A percentile compares a stretch with the other conserved stretches of the same genome.
Evolutionary conservation across 495 filamentous ascomycete species (phyloP).

Genomic region (Astrothelium macrocarpum): DNA sequence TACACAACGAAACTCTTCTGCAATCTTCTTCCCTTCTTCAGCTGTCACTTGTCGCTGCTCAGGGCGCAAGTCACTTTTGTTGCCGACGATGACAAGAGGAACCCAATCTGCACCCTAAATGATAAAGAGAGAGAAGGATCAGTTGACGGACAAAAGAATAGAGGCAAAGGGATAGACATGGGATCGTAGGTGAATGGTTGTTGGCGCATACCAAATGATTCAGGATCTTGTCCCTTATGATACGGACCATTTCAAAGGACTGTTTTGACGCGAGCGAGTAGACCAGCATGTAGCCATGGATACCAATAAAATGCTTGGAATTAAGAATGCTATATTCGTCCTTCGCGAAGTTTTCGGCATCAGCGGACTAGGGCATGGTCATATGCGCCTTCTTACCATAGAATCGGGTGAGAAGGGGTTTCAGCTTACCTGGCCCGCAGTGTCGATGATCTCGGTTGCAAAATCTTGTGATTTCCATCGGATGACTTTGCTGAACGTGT

Average conservation of each 20-base stretch:
- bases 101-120: constrained; percentile 90
- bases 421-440: constrained; percentile 76
- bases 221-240: constrained; percentile 93
- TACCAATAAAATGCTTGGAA: constrained; percentile 98
- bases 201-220: constrained; percentile 69
- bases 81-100: constrained; percentile 88
- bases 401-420: background rate
- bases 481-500: constrained; percentile 94
- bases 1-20: constrained; percentile 78
- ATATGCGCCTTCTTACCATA: background rate
- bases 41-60: constrained; percentile 85
- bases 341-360: constrained; percentile 35
- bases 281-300: constrained; percentile 97
- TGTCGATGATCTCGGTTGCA: constrained; percentile 96
- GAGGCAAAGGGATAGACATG: too few species aligned
- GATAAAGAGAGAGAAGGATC: background rate
- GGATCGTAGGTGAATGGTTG: constrained; percentile 8
- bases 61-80: constrained; percentile 88
- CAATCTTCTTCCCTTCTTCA: constrained; percentile 72
- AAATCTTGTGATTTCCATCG: constrained; percentile 85
- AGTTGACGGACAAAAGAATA: too few species aligned
- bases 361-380: background rate
- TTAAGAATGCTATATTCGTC: constrained; percentile 98
- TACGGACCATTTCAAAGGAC: constrained; percentile 92
- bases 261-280: constrained; percentile 89